Evolutionary conservation across 2,329 filamentous ascomycete genomes (phyloP).

Genomic region (Ophiosphaerella narmari): DNA sequence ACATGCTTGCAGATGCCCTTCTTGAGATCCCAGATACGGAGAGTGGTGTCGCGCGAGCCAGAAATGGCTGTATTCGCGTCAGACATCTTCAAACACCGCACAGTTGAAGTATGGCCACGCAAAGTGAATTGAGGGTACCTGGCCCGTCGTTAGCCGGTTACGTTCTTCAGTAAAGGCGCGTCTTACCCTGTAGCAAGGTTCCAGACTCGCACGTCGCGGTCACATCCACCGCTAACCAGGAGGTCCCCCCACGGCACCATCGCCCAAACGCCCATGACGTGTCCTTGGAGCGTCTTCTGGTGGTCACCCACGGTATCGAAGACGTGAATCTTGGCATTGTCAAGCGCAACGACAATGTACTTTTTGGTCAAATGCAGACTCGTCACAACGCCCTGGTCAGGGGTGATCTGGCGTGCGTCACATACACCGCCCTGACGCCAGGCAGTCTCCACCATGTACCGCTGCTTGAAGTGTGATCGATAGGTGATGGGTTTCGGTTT

Average conservation of each 20-base stretch:
- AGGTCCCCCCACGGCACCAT: constrained; percentile 98
- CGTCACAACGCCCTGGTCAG: constrained; percentile 95
- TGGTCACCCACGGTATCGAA: constrained; percentile 91
- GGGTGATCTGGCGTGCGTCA: constrained; percentile 85
- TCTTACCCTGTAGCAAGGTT: constrained; percentile 87
- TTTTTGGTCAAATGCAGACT: constrained; percentile 92
- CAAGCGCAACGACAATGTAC: constrained; percentile 95
- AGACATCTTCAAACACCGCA: constrained; percentile 97
- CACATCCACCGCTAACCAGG: constrained; percentile 93
- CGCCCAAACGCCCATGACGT: constrained; percentile 99
- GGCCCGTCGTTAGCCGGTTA: constrained; percentile 10
- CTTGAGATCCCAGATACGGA: constrained; percentile 92
- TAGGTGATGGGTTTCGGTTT: constrained; percentile 78
- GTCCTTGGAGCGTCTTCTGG: constrained; percentile 86
- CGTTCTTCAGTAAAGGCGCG: background rate
- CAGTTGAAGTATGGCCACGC: constrained; percentile 93
- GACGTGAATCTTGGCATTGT: constrained; percentile 98
- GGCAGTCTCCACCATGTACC: constrained; percentile 94
- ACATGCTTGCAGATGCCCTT: constrained; percentile 89
- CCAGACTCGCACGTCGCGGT: constrained; percentile 96
- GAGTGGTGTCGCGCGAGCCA: constrained; percentile 90
- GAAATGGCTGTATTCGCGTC: constrained; percentile 94
- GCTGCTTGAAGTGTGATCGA: constrained; percentile 96
- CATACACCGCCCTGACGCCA: constrained; percentile 92
- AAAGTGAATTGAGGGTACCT: constrained; percentile 60